A percentile compares a stretch with the other conserved stretches of the same genome.
Evolutionary conservation across 2,329 filamentous ascomycete species (phyloP).

Genomic region (Fusarium sp.): DNA sequence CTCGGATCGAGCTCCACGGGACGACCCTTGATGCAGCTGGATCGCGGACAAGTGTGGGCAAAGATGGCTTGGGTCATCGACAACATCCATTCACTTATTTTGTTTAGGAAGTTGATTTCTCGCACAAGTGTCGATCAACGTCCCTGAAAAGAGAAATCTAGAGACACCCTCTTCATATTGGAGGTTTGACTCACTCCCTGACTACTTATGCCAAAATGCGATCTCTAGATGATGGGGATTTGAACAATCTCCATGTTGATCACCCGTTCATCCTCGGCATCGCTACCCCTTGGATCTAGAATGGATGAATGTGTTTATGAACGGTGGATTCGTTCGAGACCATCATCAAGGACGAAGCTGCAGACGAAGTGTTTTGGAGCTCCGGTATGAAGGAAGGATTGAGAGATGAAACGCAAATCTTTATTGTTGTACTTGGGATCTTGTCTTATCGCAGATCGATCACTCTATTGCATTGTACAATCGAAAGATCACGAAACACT

Average conservation of each 20-base stretch:
- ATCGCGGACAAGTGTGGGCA: background rate
- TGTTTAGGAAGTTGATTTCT: background rate
- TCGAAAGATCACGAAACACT: background rate
- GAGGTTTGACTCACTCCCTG: background rate
- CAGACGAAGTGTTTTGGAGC: background rate
- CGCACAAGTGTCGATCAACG: slow-evolving; percentile 18
- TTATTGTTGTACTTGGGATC: slow-evolving; percentile 3
- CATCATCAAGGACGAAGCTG: background rate
- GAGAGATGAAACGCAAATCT: background rate
- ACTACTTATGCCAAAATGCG: background rate
- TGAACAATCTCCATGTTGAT: slow-evolving; percentile 23
- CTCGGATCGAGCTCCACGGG: slow-evolving; percentile 41
- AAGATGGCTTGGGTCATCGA: slow-evolving; percentile 15
- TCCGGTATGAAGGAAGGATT: background rate
- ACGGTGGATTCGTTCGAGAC: background rate
- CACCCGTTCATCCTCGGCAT: slow-evolving; percentile 1
- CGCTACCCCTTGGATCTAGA: background rate
- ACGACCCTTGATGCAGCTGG: slow-evolving; percentile 41
- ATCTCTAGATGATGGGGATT: background rate
- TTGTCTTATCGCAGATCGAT: background rate
- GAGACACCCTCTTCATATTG: background rate
- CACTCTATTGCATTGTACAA: background rate
- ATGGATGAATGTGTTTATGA: background rate
- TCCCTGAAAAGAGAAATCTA: background rate
- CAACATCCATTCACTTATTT: background rate